Base-by-base conservation (phyloP, 2,329 filamentous ascomycete species). In the Trichothecium roseum region DNA sequence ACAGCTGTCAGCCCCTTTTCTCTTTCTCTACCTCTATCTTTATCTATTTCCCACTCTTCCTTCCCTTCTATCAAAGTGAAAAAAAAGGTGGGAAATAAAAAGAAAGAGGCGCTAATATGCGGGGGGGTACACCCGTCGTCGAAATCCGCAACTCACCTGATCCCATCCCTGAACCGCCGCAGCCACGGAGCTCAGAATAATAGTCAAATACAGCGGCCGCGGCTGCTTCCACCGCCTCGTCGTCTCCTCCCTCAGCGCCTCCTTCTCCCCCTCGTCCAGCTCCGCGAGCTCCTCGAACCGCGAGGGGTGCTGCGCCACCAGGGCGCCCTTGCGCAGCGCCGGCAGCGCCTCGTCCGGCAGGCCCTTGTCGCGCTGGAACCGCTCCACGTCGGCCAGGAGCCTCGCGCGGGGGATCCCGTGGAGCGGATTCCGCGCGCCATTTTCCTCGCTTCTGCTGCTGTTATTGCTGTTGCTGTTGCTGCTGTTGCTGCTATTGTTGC, bases 131-230 rank as follows among this genome's bases (percentile, higher is more conserved):
- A n/a, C n/a, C n/a, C n/a, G n/a, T n/a, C n/a, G n/a, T n/a, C n/a
- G n/a, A n/a, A n/a, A n/a, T n/a, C n/a, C n/a, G n/a, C n/a, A 24
- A 10, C 20, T 24, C 20, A 24, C 20, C 30, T 37, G 55, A 46
- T 81, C 76, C 76, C 76, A 81, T 12, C 77, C 75, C 45, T 78
- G 73, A 17, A 81, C 74, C 10, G 77, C 77, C 18, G 79, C 78
- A 37, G 75, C 78, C 34, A 83, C 71, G 30, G 78, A 81, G 53
- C 76, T 81, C 12, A 75, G 69, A 3, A 69, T 61, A 41, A 84
- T 81, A 24, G 79, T 81, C 41, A 78, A 66, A 60, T 76, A 80
- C 5, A 84, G 62, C 43, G 68, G 68, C 45, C 48, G 57, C 0
- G 80, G 76, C 40, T 79, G 69, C 38, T 68, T 64, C 74, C 80